Percentiles rank a stretch among this genome's conserved stretches.
Conservation (phyloP, 192 early-diverging fungal species). For the Glomus cerebriforme region DNA sequence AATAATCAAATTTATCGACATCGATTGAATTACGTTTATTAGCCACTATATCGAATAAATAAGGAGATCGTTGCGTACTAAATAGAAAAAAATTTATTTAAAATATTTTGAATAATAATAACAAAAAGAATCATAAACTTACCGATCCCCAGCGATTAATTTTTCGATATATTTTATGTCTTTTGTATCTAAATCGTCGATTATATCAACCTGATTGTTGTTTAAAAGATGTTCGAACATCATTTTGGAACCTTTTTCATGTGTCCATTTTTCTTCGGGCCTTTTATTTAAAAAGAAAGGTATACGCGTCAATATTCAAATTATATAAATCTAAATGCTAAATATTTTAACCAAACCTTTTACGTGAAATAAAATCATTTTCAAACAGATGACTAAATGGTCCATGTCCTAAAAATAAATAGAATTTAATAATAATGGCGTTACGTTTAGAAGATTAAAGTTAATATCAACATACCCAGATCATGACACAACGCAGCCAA, state of each 20-base stretch:
- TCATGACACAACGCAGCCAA: slow-evolving; percentile 96
- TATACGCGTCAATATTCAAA: no score
- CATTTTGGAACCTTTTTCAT: slow-evolving; percentile 80
- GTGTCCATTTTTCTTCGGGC: slow-evolving; percentile 63
- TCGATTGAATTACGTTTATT: slow-evolving; percentile 96
- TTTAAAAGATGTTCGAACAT: slow-evolving; percentile 84
- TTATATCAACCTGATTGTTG: slow-evolving; percentile 46
- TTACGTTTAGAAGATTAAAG: no score
- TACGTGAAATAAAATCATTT: slow-evolving; percentile 77
- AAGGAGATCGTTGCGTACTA: slow-evolving; percentile 47
- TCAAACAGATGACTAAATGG: slow-evolving; percentile 98
- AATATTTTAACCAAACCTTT: slow-evolving; percentile 28
- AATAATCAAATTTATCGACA: slow-evolving; percentile 91
- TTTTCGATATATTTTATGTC: slow-evolving; percentile 67
- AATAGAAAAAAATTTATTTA: neutral
- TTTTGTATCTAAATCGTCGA: slow-evolving; percentile 60
- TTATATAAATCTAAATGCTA: neutral
- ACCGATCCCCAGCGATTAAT: slow-evolving; percentile 63
- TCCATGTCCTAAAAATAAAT: slow-evolving; percentile 81
- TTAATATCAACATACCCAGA: slow-evolving; percentile 64
- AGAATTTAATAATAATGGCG: neutral
- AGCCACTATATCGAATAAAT: slow-evolving; percentile 95
- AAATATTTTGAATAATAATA: neutral
- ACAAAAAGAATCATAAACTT: neutral
- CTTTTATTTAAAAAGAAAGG: neutral